Evolutionary conservation across 2,329 filamentous ascomycete species (phyloP).

Genomic region (Phialophora macrospora): DNA sequence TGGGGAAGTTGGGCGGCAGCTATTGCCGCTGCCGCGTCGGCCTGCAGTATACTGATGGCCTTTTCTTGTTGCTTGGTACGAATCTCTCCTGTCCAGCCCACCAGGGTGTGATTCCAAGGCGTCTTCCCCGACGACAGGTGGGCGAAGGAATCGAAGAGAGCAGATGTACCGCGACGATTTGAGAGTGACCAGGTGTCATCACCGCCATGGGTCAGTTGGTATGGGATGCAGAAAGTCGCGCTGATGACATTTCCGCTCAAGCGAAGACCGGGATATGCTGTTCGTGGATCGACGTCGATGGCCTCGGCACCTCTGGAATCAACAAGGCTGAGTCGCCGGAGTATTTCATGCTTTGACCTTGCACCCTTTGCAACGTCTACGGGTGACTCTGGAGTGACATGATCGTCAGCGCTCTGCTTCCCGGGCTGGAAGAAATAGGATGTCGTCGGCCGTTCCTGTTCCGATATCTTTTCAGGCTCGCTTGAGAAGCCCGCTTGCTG

Average conservation of each 20-base stretch:
- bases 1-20: slow-evolving; percentile 58
- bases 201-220: slow-evolving; percentile 59
- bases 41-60: slow-evolving; percentile 26
- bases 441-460: slow-evolving; percentile 36
- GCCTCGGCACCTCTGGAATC: slow-evolving; percentile 37
- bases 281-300: slow-evolving; percentile 58
- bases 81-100: slow-evolving; percentile 94
- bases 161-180: slow-evolving; percentile 82
- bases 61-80: slow-evolving; percentile 45
- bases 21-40: slow-evolving; percentile 19
- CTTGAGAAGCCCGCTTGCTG: slow-evolving; percentile 7
- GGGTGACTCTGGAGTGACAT: slow-evolving; percentile 41
- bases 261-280: slow-evolving; percentile 61
- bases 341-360: slow-evolving; percentile 55
- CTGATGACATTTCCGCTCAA: slow-evolving; percentile 68
- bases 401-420: slow-evolving; percentile 34
- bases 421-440: slow-evolving; percentile 35
- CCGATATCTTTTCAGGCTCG: slow-evolving; percentile 39
- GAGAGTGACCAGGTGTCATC: slow-evolving; percentile 69
- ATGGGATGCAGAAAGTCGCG: slow-evolving; percentile 67
- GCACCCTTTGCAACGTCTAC: slow-evolving; percentile 52
- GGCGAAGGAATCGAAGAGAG: slow-evolving; percentile 87
- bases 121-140: slow-evolving; percentile 83
- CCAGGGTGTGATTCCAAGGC: slow-evolving; percentile 88
- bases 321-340: slow-evolving; percentile 59